Conservation (phyloP, 106 monocot genomes). For the Agapanthus africanus region DNA sequence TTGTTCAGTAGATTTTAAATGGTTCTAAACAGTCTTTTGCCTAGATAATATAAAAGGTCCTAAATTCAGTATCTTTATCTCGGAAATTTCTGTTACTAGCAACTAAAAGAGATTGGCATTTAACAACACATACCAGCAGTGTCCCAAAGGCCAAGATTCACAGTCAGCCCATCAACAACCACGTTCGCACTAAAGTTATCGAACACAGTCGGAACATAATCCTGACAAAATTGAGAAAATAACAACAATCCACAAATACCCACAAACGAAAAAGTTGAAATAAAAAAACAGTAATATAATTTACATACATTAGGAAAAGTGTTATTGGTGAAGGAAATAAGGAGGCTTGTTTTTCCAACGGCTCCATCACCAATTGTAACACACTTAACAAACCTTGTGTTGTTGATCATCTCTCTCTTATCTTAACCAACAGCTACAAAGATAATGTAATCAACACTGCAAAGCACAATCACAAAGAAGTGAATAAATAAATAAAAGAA, state of each 20-base stretch:
- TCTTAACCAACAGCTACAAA: no score
- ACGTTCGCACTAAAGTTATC: no score
- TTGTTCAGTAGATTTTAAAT: no score
- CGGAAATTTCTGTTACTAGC: background rate
- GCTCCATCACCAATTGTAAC: constrained; percentile 8
- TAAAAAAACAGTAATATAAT: background rate
- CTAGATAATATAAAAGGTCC: background rate
- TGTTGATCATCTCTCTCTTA: no score
- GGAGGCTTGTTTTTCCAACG: constrained; percentile 6
- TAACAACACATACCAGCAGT: constrained; percentile 28
- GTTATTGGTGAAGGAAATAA: constrained; percentile 7
- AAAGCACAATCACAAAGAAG: background rate
- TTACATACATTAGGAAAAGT: constrained; percentile 8
- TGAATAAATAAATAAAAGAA: background rate
- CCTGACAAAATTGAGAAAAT: constrained; percentile 16
- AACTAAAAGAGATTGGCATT: background rate
- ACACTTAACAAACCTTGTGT: no score
- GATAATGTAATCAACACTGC: constrained; percentile 1
- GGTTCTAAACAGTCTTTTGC: background rate
- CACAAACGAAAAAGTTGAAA: background rate
- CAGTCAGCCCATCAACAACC: constrained; percentile 33
- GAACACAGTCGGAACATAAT: constrained; percentile 53
- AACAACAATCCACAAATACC: background rate
- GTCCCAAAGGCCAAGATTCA: constrained; percentile 52
- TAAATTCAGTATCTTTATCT: background rate